Conservation (phyloP, 75 land plant genomes). For the Isoetes taiwanensis region DNA sequence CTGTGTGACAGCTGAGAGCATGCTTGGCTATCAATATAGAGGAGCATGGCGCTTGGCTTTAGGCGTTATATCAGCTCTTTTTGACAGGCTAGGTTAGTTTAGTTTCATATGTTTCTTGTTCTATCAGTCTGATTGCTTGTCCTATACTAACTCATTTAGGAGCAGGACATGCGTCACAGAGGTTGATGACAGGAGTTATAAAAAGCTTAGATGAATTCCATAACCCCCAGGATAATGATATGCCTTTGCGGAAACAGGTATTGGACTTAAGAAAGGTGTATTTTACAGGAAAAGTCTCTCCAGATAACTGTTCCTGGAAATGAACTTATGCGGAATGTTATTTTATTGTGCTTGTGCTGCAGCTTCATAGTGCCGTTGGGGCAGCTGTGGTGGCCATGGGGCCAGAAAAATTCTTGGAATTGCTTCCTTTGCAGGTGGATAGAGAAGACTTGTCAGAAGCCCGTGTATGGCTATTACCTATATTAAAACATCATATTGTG, state of each 20-base stretch:
- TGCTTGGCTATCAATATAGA: constrained; percentile 56
- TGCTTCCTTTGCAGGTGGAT: constrained; percentile 63
- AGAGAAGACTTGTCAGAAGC: constrained; percentile 35
- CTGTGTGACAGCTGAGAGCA: constrained; percentile 49
- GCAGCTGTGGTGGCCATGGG: constrained; percentile 91
- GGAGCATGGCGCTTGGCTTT: constrained; percentile 74
- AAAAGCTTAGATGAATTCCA: constrained; percentile 58
- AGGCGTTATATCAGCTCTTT: constrained; percentile 58
- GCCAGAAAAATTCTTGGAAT: constrained; percentile 49
- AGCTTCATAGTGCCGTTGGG: constrained; percentile 83
- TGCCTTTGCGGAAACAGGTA: constrained; percentile 75
- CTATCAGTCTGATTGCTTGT: background rate
- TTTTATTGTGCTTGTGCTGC: constrained; percentile 5
- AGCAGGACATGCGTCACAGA: too few relatives aligned
- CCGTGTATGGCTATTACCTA: constrained; percentile 76
- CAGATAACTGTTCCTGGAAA: background rate
- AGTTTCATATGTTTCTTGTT: background rate
- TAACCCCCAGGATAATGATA: constrained; percentile 55
- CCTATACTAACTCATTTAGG: background rate
- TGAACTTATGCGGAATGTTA: background rate
- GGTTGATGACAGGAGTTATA: constrained; percentile 42
- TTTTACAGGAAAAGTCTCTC: background rate
- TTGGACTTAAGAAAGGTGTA: too few relatives aligned
- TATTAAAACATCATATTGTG: constrained; percentile 67
- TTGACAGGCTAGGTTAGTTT: constrained; percentile 58